Evolutionary conservation across 441 rosid species (phyloP).

Genomic region (Lepidium campestre): DNA sequence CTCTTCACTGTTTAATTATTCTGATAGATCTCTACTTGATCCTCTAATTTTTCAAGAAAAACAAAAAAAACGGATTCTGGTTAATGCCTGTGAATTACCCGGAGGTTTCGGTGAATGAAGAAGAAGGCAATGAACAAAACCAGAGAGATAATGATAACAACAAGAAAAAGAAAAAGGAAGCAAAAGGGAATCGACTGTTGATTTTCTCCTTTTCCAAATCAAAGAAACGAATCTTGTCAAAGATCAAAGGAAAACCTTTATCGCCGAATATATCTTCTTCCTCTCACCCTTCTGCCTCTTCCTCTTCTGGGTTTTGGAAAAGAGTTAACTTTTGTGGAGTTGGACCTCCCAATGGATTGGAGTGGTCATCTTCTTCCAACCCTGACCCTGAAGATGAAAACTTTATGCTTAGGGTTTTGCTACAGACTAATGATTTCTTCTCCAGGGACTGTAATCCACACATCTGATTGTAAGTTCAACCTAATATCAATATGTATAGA

Average conservation of each 20-base stretch:
- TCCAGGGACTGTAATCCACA: constrained; percentile 6
- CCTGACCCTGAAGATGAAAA: neutral
- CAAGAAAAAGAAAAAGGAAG: neutral
- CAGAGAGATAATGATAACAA: neutral
- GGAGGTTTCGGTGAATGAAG: neutral
- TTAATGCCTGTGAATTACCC: neutral
- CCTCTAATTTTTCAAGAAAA: neutral
- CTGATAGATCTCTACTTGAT: neutral
- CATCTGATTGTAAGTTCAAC: neutral
- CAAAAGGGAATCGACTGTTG: neutral
- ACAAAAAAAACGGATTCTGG: neutral
- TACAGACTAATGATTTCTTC: constrained; percentile 12
- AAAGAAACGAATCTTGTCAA: neutral
- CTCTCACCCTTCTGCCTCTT: neutral
- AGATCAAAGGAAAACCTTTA: neutral
- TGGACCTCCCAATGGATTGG: neutral
- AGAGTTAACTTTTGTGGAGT: neutral
- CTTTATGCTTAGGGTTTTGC: neutral
- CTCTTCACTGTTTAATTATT: neutral
- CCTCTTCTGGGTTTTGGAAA: constrained; percentile 8
- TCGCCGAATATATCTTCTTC: neutral
- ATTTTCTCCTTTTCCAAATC: neutral
- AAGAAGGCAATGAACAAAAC: neutral
- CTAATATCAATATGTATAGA: neutral
- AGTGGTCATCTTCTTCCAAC: neutral